A percentile compares a stretch with the other conserved stretches of the same genome.
Evolutionary conservation across 2,329 filamentous ascomycete species (phyloP).

Genomic region (Onygena corvina): DNA sequence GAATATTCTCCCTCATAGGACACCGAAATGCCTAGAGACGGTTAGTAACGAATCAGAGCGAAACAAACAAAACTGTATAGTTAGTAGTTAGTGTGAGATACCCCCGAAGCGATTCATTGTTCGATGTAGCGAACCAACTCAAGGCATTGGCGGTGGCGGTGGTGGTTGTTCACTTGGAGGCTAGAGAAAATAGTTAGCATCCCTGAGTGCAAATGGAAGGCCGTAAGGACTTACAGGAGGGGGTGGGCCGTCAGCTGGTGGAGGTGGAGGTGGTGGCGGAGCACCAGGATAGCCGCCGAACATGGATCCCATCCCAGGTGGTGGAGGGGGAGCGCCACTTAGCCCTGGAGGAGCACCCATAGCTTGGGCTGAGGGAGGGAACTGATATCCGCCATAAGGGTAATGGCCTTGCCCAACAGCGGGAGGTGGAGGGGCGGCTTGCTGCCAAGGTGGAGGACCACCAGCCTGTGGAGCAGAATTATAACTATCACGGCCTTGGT

Average conservation of each 20-base stretch:
- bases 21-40: background rate
- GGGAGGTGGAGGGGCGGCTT: slow-evolving; percentile 35
- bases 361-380: slow-evolving; percentile 33
- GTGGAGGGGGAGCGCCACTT: slow-evolving; percentile 48
- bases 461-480: slow-evolving; percentile 25
- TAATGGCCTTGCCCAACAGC: slow-evolving; percentile 36
- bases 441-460: slow-evolving; percentile 51
- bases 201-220: background rate
- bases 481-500: slow-evolving; percentile 17
- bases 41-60: slow-evolving; percentile 1
- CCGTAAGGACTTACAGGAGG: slow-evolving; percentile 28
- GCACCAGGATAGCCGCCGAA: slow-evolving; percentile 26
- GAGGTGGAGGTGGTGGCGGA: slow-evolving; percentile 30
- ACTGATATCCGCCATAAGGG: slow-evolving; percentile 46
- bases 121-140: background rate
- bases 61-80: background rate
- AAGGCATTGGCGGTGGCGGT: slow-evolving; percentile 41
- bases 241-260: slow-evolving; percentile 32
- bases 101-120: background rate
- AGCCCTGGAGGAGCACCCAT: slow-evolving; percentile 47
- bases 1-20: background rate
- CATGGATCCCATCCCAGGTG: slow-evolving; percentile 33
- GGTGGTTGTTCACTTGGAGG: slow-evolving; percentile 48
- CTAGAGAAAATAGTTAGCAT: slow-evolving; percentile 12
- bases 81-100: background rate